Conservation (phyloP, 225 moss, liverwort and hornwort genomes). For the Rhytidiadelphus loreus region DNA sequence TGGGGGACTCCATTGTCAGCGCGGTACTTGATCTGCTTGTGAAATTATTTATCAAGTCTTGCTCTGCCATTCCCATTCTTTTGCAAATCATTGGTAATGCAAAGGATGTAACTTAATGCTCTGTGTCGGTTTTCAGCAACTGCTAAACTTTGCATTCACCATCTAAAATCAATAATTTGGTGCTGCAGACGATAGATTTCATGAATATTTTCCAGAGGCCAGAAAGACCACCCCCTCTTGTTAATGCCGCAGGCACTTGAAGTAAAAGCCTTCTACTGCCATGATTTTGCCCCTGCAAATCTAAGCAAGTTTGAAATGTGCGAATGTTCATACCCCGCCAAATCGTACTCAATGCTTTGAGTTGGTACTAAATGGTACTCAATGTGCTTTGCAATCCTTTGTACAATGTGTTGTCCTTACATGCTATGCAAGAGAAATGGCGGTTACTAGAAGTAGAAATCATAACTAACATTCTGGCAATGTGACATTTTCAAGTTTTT, state of each 20-base stretch:
- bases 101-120: not conserved
- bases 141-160: not conserved
- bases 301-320: not conserved
- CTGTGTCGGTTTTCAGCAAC: not conserved
- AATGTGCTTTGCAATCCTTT: too few species aligned
- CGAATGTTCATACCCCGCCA: not conserved
- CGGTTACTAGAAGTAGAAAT: too few species aligned
- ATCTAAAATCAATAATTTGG: not conserved
- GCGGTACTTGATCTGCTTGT: constrained; percentile 6
- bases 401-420: too few species aligned
- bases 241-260: not conserved
- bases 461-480: too few species aligned
- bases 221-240: not conserved
- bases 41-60: not conserved
- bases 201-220: constrained; percentile 14
- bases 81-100: not conserved
- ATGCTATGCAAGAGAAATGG: too few species aligned
- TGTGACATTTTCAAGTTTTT: too few species aligned
- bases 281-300: not conserved
- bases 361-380: too few species aligned
- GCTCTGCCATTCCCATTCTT: not conserved
- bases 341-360: too few species aligned
- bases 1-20: constrained; percentile 35
- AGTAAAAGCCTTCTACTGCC: not conserved
- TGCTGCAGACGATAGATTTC: constrained; percentile 22